Percentiles rank a stretch among this genome's conserved stretches.
Conservation (phyloP, 2,329 filamentous ascomycete genomes). For the Aspergillus awamori region DNA sequence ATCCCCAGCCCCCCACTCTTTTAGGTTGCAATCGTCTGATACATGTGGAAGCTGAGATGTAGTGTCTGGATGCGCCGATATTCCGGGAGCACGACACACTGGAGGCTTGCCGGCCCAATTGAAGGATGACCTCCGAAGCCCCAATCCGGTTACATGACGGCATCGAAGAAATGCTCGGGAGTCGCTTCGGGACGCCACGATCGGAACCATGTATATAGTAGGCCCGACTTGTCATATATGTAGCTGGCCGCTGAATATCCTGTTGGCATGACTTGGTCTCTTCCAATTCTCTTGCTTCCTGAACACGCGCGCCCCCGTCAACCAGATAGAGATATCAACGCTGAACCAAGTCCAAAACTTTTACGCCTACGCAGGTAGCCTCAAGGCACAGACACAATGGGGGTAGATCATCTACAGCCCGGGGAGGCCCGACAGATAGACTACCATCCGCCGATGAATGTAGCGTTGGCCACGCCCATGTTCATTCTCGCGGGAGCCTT, state of each 20-base stretch:
- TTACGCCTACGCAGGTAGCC: not conserved
- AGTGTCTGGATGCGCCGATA: not conserved
- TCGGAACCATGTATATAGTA: not conserved
- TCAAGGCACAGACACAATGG: slow-evolving; percentile 29
- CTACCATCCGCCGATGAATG: slow-evolving; percentile 36
- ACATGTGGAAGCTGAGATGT: not conserved
- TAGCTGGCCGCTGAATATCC: not conserved
- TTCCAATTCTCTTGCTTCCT: too few species aligned
- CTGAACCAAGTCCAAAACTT: not conserved
- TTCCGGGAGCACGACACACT: not conserved
- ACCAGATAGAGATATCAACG: not conserved
- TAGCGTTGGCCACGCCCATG: slow-evolving; percentile 34
- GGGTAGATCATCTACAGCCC: slow-evolving; percentile 33
- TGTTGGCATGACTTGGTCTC: not conserved
- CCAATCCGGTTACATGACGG: slow-evolving; percentile 21
- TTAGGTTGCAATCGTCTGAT: not conserved
- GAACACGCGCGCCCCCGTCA: not conserved
- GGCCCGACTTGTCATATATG: slow-evolving; percentile 6
- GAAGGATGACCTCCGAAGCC: not conserved
- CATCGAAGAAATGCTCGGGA: slow-evolving; percentile 11
- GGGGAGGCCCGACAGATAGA: slow-evolving; percentile 25
- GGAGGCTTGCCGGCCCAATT: slow-evolving; percentile 15
- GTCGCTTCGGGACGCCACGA: slow-evolving; percentile 10
- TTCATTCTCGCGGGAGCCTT: slow-evolving; percentile 32
- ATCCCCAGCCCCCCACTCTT: not conserved